These are phyloP conservation scores for Arabidopsis arenosa DNA, from an alignment of 345 rosid species.

Conservation along the genomic window DNA sequence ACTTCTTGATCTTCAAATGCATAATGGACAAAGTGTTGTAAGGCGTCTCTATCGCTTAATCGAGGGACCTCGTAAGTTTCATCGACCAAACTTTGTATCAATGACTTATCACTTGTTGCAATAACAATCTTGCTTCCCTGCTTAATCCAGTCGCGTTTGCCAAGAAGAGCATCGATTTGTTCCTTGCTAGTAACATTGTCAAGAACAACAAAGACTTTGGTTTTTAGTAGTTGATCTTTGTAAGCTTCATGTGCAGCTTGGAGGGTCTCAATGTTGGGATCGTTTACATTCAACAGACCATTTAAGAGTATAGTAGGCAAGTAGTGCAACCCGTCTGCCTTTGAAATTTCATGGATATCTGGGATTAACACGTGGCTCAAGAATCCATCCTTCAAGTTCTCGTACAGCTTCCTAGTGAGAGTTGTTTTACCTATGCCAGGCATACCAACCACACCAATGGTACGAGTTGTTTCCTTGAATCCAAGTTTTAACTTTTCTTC, in stretches of 20 bases:
- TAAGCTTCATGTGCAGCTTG: not conserved
- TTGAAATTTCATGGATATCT: not conserved
- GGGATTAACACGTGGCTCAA: not conserved
- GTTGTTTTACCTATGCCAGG: slow-evolving; percentile 28
- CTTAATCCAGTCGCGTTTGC: slow-evolving; percentile 17
- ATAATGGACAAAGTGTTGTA: slow-evolving; percentile 25
- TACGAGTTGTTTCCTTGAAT: slow-evolving; percentile 12
- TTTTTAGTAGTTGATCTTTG: not conserved
- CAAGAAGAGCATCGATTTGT: slow-evolving; percentile 21
- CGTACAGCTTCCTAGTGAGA: not conserved
- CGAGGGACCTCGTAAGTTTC: slow-evolving; percentile 17
- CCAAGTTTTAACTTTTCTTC: slow-evolving; percentile 13
- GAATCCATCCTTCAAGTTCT: not conserved
- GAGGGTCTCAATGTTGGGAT: not conserved
- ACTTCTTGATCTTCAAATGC: too few species aligned
- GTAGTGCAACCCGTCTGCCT: slow-evolving; percentile 9
- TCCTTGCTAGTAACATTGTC: slow-evolving; percentile 29
- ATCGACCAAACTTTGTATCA: not conserved
- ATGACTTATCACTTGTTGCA: slow-evolving; percentile 28
- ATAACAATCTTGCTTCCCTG: slow-evolving; percentile 35
- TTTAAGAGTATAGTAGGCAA: not conserved
- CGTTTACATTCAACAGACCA: not conserved
- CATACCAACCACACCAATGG: slow-evolving; percentile 31
- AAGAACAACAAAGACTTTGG: slow-evolving; percentile 16
- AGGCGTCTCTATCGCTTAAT: slow-evolving; percentile 17